These are phyloP conservation scores for Neurospora cerealis DNA, from an alignment of 495 filamentous ascomycete genomes.

Conservation along the genomic window DNA sequence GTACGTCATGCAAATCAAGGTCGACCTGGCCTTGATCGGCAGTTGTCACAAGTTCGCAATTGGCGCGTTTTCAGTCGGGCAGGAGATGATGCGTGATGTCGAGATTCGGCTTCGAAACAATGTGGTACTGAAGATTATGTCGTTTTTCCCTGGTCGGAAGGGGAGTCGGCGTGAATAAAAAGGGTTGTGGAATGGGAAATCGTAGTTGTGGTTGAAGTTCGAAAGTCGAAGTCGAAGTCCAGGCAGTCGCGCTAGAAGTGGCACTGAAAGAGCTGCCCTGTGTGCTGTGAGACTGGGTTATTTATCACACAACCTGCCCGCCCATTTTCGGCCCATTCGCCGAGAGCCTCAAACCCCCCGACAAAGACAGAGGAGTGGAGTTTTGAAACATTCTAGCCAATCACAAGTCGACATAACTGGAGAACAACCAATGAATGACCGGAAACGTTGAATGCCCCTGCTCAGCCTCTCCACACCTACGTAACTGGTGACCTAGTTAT, in stretches of 20 bases:
- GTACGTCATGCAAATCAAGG: not conserved
- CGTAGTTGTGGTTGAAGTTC: not conserved
- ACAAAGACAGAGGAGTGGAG: not conserved
- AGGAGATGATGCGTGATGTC: not conserved
- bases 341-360: not conserved
- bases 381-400: not conserved
- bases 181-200: not conserved
- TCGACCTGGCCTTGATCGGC: not conserved
- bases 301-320: not conserved
- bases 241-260: not conserved
- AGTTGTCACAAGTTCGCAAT: not conserved
- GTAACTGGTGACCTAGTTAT: not conserved
- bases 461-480: not conserved
- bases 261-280: not conserved
- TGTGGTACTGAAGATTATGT: not conserved
- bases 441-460: not conserved
- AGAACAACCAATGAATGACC: not conserved
- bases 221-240: not conserved
- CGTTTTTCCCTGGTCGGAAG: not conserved
- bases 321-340: not conserved
- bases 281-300: not conserved
- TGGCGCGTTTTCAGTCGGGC: not conserved
- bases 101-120: not conserved
- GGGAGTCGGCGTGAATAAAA: not conserved
- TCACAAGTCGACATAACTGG: not conserved